Evolutionary conservation across 805 yeast species (phyloP).

Genomic region (Candida sanyiensis): DNA sequence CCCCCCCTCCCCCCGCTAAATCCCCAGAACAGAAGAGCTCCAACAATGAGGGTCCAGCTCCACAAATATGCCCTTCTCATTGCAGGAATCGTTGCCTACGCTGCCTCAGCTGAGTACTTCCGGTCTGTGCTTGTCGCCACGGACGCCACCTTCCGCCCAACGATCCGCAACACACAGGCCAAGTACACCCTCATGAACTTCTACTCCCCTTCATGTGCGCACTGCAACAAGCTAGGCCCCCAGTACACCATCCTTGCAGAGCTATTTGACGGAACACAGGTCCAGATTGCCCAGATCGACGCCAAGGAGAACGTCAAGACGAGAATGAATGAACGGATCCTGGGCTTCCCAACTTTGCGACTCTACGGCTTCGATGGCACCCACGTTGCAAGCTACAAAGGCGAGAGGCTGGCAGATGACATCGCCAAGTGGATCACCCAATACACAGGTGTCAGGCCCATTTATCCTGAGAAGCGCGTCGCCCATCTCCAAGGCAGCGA

Average conservation of each 20-base stretch:
- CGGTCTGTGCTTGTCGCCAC: conserved; percentile 21
- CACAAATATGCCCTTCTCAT: too few relatives aligned
- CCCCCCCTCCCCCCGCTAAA: too few relatives aligned
- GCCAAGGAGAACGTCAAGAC: conserved; percentile 32
- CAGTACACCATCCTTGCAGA: conserved; percentile 38
- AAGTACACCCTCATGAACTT: conserved; percentile 27
- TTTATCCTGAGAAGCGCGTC: conserved; percentile 25
- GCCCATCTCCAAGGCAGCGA: conserved; percentile 12
- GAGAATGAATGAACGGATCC: conserved; percentile 34
- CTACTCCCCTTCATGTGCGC: conserved; percentile 39
- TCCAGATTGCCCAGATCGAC: conserved; percentile 33
- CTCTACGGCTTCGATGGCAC: conserved; percentile 39
- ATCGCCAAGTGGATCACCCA: conserved; percentile 29
- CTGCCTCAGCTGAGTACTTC: conserved; percentile 7
- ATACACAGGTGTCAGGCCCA: conserved; percentile 31
- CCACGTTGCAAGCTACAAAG: conserved; percentile 33
- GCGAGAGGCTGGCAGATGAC: conserved; percentile 29
- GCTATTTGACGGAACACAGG: conserved; percentile 34
- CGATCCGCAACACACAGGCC: conserved; percentile 16
- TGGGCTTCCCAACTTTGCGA: conserved; percentile 44
- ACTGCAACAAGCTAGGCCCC: conserved; percentile 43
- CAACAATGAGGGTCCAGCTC: too few relatives aligned
- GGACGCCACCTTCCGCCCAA: conserved; percentile 19
- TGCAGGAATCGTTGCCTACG: too few relatives aligned
- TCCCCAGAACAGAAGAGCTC: too few relatives aligned